Conservation (phyloP, 441 rosid genomes). For the Brassica balearica region DNA sequence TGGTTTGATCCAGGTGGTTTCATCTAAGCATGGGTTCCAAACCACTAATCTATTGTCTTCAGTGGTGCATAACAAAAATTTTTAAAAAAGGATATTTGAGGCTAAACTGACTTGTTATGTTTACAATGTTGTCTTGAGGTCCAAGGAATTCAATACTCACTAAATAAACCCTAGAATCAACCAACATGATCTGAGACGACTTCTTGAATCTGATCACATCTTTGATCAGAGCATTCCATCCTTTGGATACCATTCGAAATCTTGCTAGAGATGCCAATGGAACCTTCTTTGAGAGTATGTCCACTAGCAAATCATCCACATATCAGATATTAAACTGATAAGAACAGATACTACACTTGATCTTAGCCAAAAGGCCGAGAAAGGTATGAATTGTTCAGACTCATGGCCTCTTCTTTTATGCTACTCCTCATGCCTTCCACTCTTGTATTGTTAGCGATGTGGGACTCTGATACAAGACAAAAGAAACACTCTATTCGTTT, state of each 20-base stretch:
- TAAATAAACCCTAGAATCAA: slow-evolving; percentile 5
- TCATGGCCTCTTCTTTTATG: not conserved
- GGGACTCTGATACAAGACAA: slow-evolving; percentile 15
- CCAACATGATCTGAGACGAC: not conserved
- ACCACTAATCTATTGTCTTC: slow-evolving; percentile 10
- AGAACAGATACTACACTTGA: slow-evolving; percentile 95
- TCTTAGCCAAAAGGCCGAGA: slow-evolving; percentile 98
- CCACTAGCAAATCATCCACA: not conserved
- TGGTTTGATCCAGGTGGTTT: slow-evolving; percentile 24
- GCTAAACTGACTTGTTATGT: slow-evolving; percentile 2
- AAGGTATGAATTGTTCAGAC: slow-evolving; percentile 3
- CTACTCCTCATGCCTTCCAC: not conserved
- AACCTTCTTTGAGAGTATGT: not conserved
- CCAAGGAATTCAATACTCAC: not conserved
- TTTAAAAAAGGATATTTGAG: slow-evolving; percentile 8
- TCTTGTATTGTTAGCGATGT: slow-evolving; percentile 12
- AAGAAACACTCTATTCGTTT: not conserved
- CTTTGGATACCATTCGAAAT: not conserved
- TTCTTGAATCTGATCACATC: not conserved
- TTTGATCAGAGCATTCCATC: not conserved
- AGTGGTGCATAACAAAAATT: slow-evolving; percentile 9
- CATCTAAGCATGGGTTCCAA: slow-evolving; percentile 15
- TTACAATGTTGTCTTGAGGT: not conserved
- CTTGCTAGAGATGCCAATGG: not conserved
- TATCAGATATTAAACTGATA: slow-evolving; percentile 66